phyloP scores from a whole-genome alignment of 179 eudicot genomes.

The Camellia oleifera region DNA sequence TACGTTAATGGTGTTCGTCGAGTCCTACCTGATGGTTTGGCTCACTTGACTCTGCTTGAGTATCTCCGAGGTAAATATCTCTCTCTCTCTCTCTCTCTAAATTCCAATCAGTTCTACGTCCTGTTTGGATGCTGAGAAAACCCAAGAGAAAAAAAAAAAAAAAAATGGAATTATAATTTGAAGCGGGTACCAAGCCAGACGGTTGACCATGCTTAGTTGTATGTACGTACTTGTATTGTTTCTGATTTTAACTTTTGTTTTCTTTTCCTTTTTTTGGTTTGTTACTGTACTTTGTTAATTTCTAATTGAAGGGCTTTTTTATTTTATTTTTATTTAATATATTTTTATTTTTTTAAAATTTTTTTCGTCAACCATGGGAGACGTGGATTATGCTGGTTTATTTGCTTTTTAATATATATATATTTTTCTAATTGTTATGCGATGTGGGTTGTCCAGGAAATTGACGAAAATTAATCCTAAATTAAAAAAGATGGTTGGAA shows the following conservation, averaged over 20 bases:
- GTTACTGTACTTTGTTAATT: neutral
- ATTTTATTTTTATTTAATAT: too few species aligned
- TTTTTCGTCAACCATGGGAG: neutral
- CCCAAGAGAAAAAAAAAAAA: neutral
- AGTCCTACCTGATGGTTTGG: constrained; percentile 81
- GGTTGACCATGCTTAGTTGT: neutral
- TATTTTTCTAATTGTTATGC: neutral
- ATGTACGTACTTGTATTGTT: too few species aligned
- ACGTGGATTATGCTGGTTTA: neutral
- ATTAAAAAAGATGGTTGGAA: neutral
- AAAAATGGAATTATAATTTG: neutral
- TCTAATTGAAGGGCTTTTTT: neutral
- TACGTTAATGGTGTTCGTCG: constrained; percentile 84
- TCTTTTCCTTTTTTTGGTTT: neutral
- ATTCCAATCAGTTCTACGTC: neutral
- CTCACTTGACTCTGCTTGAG: constrained; percentile 91
- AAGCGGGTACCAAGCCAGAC: neutral
- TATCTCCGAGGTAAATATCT: constrained; percentile 74
- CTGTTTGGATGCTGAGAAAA: constrained; percentile 3
- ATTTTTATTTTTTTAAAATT: too few species aligned
- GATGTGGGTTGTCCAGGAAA: neutral
- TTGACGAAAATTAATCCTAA: neutral
- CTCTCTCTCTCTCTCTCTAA: neutral
- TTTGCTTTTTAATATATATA: neutral
- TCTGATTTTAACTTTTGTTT: too few species aligned